Evolutionary conservation across 176 grass and related monocot genomes (phyloP).

Genomic region (Triticum aestivum): IWGSC_CS_RefSeq_v2.1 NC_057798.1:621923879-621924378

Average conservation of each 20-base stretch:
- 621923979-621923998: not conserved
- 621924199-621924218: not conserved
- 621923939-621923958: not conserved
- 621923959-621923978: not conserved
- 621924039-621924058: constrained; percentile 5
- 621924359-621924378: not conserved
- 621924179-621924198: not conserved
- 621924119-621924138: not conserved
- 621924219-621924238: not conserved
- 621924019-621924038: not conserved
- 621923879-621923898: not conserved
- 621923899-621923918: not conserved
- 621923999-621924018: not conserved
- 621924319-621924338: not conserved
- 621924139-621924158: not conserved
- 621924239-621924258: constrained; percentile 8
- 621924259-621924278: not conserved
- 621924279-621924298: constrained; percentile 11
- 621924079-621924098: not conserved
- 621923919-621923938: not conserved
- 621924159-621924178: not conserved
- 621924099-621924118: not conserved
- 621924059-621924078: not conserved
- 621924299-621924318: not conserved
- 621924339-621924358: not conserved